A percentile compares a stretch with the other conserved stretches of the same genome.
Evolutionary conservation across 106 monocot species (phyloP).

Genomic region (Triglochin maritima): DNA sequence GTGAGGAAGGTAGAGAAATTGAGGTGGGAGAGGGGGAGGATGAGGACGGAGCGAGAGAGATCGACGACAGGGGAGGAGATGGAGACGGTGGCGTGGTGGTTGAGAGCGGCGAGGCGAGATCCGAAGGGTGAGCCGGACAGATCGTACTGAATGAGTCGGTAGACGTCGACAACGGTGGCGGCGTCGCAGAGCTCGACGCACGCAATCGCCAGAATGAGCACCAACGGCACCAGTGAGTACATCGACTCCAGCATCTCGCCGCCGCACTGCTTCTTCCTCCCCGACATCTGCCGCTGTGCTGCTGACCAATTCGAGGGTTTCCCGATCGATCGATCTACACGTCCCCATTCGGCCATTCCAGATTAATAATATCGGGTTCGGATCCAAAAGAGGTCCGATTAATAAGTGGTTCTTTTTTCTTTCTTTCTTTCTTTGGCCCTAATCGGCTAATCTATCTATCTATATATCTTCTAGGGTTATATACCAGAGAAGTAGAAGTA

Average conservation of each 20-base stretch:
- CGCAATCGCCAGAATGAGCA: conserved; percentile 55
- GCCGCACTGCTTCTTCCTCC: conserved; percentile 11
- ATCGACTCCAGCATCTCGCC: conserved; percentile 39
- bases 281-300: background rate
- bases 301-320: background rate
- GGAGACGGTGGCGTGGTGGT: conserved; percentile 68
- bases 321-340: too few species aligned
- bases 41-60: conserved; percentile 67
- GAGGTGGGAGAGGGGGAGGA: conserved; percentile 60
- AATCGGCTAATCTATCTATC: too few species aligned
- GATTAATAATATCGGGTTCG: too few species aligned
- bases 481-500: background rate
- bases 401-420: too few species aligned
- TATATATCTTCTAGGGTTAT: too few species aligned
- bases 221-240: conserved; percentile 46
- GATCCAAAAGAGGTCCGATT: too few species aligned
- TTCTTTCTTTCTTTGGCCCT: too few species aligned
- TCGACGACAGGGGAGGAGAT: conserved; percentile 48
- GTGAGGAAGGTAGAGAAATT: conserved; percentile 53
- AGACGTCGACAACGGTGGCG: conserved; percentile 88
- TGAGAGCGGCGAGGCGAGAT: conserved; percentile 67
- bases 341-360: too few species aligned
- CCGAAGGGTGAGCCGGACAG: conserved; percentile 72
- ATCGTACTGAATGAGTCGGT: conserved; percentile 96
- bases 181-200: conserved; percentile 96